Evolutionary conservation across 768 basidiomycete genomes (phyloP).

Genomic region (Hydnomerulius pinastri): DNA sequence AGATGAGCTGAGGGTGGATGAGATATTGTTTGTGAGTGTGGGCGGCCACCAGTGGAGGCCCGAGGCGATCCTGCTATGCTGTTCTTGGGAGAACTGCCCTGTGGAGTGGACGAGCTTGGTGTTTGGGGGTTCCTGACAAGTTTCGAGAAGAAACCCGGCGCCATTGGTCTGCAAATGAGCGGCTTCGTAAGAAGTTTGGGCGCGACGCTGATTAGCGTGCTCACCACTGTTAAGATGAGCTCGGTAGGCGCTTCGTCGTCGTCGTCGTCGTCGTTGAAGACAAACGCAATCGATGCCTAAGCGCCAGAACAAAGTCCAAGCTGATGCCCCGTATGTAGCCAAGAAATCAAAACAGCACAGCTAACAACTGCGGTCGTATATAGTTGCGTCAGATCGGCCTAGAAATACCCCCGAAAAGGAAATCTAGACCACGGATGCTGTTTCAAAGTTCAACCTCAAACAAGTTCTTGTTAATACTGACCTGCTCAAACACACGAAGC

Average conservation of each 20-base stretch:
- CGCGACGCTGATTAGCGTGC: neutral
- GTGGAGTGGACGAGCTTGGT: constrained; percentile 7
- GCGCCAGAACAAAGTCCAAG: neutral
- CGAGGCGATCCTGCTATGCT: neutral
- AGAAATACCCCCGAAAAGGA: too few relatives aligned
- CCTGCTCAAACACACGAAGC: too few relatives aligned
- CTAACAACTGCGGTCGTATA: too few relatives aligned
- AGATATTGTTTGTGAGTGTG: constrained; percentile 13
- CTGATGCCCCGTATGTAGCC: neutral
- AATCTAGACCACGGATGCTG: too few relatives aligned
- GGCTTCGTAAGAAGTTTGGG: neutral
- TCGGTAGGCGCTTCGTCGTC: neutral
- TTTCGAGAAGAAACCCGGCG: constrained; percentile 32
- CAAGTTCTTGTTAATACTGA: too few relatives aligned
- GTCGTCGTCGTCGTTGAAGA: neutral
- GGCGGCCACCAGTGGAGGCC: neutral
- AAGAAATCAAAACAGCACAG: too few relatives aligned
- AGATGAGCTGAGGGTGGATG: constrained; percentile 7
- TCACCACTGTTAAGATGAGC: neutral
- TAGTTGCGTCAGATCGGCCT: too few relatives aligned
- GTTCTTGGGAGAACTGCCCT: neutral
- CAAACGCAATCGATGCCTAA: neutral
- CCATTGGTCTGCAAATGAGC: constrained; percentile 16
- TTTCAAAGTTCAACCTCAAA: too few relatives aligned
- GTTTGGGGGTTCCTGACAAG: constrained; percentile 25